Base-by-base conservation (phyloP, 1,139 yeast species). In the Pichia sp. region DNA sequence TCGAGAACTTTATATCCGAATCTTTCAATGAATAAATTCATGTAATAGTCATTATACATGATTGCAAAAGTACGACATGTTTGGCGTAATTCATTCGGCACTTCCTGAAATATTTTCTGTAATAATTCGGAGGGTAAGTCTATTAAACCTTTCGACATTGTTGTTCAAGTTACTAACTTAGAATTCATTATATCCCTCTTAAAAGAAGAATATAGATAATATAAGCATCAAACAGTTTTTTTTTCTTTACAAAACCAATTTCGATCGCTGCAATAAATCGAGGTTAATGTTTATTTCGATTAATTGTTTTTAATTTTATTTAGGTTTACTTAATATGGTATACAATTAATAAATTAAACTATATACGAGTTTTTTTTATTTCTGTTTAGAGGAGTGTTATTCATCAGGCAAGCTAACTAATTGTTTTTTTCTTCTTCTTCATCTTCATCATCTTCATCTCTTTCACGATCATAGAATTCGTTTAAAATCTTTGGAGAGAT, bases 401-500 rank as follows among this genome's bases (percentile, higher is more conserved):
- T 9, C 11, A 9, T 9, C 25, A 13, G n/a, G 15, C 16, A 26
- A 26, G 8, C 18, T 26, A 8, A 5, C 9, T 6, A 33, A 4
- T 3, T 15, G 13, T n/a, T 35, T 35, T 16, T 22, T 35, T 28
- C 28, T 35, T 36, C 37, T 14, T 40, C 45, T 2, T 47, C 69
- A 24, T 70, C 75, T 31, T 77, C 82, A 32, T 75, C 84, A 30
- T 69, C 77, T 33, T 66, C 74, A 37, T 76, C 81, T 62, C 87
- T 78, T 42, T 83, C 82, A 65, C 96, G 81, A 57, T 89, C 96
- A 66, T 91, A 91, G 67, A 89, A 91, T 67, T 89, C 98, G 53
- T 79, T 81, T 62, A 91, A 73, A 56, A 91, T 88, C 80, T 91
- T 91, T 64, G 97, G 97, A 49, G 96, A 87, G 61, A 91, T 87